These are phyloP conservation scores for Fraxinus velutina DNA, from an alignment of 305 asterid genomes.

Conservation along the genomic window DNA sequence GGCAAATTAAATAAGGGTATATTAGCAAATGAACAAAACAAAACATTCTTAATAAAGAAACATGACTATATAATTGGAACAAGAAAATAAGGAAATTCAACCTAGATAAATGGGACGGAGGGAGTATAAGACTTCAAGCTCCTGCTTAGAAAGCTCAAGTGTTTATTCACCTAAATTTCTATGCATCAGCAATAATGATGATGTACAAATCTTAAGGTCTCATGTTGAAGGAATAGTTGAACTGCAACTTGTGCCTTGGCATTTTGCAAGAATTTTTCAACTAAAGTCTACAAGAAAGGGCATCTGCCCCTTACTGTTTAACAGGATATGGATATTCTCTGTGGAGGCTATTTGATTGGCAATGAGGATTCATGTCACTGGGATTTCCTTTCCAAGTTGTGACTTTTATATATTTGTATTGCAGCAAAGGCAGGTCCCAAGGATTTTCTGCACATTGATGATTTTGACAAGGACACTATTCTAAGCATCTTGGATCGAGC, in stretches of 20 bases:
- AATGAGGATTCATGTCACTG: neutral
- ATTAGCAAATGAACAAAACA: too few species aligned
- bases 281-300: neutral
- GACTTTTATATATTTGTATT: conserved; percentile 21
- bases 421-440: conserved; percentile 66
- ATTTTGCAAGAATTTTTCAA: neutral
- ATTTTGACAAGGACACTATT: conserved; percentile 74
- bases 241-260: neutral
- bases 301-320: neutral
- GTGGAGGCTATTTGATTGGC: neutral
- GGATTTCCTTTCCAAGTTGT: neutral
- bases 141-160: neutral
- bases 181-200: neutral
- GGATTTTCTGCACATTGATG: conserved; percentile 77
- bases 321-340: neutral
- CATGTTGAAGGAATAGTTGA: neutral
- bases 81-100: too few species aligned
- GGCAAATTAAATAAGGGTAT: too few species aligned
- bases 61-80: too few species aligned
- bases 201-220: neutral
- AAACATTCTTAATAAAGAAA: too few species aligned
- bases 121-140: neutral
- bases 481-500: conserved; percentile 74
- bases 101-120: too few species aligned
- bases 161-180: neutral